A percentile compares a stretch with the other conserved stretches of the same genome.
Evolutionary conservation across 495 filamentous ascomycete species (phyloP).

Genomic region (Hypoxylon rickii): DNA sequence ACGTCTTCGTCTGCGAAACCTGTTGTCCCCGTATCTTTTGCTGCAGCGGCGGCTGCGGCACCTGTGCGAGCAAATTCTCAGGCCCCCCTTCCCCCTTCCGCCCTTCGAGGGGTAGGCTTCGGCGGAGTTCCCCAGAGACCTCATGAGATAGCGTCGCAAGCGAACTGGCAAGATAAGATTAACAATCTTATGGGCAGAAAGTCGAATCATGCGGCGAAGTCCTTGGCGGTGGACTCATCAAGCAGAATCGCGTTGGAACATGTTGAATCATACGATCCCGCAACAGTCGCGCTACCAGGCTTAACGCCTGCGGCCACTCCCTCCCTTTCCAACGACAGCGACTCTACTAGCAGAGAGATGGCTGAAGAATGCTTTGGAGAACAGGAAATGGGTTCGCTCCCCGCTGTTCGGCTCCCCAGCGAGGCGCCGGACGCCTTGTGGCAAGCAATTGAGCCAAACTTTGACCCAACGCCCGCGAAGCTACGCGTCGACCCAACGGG

Average conservation of each 20-base stretch:
- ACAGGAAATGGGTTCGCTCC: conserved; percentile 77
- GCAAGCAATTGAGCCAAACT: conserved; percentile 42
- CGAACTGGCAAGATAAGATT: conserved; percentile 74
- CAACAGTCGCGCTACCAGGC: conserved; percentile 63
- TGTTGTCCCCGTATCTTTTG: conserved; percentile 57
- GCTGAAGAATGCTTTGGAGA: conserved; percentile 84
- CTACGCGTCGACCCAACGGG: conserved; percentile 41
- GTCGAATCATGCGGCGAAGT: conserved; percentile 57
- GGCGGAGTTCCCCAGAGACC: conserved; percentile 33
- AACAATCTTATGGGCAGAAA: conserved; percentile 72
- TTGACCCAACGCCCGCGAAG: conserved; percentile 45
- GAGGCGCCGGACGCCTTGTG: conserved; percentile 59
- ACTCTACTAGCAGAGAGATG: conserved; percentile 61
- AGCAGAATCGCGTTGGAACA: conserved; percentile 66
- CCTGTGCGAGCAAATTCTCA: conserved; percentile 6
- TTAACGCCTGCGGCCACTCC: conserved; percentile 26
- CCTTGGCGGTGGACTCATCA: conserved; percentile 59
- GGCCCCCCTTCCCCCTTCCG: conserved; percentile 17
- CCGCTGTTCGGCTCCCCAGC: conserved; percentile 67
- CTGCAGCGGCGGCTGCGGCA: conserved; percentile 48
- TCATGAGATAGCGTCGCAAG: conserved; percentile 37
- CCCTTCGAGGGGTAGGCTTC: conserved; percentile 30
- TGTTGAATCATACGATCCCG: conserved; percentile 49
- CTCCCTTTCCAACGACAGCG: conserved; percentile 31
- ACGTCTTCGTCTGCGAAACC: conserved; percentile 45